phyloP scores from a whole-genome alignment of 805 yeast genomes.

The Yamadazyma phyllophila region DNA sequence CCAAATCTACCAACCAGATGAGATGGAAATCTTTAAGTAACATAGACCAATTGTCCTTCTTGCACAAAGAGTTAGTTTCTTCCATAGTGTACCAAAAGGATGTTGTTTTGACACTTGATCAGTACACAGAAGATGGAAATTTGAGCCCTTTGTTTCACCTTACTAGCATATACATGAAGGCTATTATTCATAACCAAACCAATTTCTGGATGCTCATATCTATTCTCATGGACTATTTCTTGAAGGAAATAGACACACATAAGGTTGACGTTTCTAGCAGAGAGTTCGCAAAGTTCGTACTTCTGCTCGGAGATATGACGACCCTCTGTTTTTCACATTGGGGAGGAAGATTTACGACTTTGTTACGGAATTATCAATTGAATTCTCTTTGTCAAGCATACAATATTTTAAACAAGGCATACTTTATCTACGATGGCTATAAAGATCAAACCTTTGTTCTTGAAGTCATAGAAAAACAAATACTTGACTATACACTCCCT shows the following conservation, averaged over 20 bases:
- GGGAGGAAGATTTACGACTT: conserved; percentile 10
- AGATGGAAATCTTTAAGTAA: conserved; percentile 18
- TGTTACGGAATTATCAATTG: conserved; percentile 12
- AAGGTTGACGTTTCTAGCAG: conserved; percentile 19
- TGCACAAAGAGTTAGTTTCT: conserved; percentile 26
- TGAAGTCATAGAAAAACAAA: conserved; percentile 6
- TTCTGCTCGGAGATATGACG: conserved; percentile 21
- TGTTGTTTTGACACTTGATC: conserved; percentile 18
- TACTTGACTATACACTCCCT: conserved; percentile 12
- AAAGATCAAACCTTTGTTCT: conserved; percentile 21
- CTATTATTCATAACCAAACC: conserved; percentile 16
- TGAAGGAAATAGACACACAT: conserved; percentile 15
- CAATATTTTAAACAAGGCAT: conserved; percentile 19
- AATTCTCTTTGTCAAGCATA: conserved; percentile 10
- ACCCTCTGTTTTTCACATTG: conserved; percentile 9
- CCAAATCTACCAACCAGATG: conserved; percentile 11
- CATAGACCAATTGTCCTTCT: conserved; percentile 21
- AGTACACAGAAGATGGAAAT: conserved; percentile 17
- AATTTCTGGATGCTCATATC: conserved; percentile 31
- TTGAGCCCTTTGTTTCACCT: conserved; percentile 22
- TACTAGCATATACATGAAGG: conserved; percentile 27
- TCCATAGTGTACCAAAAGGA: conserved; percentile 16
- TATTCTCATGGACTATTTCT: conserved; percentile 22
- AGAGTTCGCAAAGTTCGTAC: conserved; percentile 23
- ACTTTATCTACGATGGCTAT: conserved; percentile 32